Conservation (phyloP, 192 early-diverging fungal species). For the Backusella macrospora region DNA sequence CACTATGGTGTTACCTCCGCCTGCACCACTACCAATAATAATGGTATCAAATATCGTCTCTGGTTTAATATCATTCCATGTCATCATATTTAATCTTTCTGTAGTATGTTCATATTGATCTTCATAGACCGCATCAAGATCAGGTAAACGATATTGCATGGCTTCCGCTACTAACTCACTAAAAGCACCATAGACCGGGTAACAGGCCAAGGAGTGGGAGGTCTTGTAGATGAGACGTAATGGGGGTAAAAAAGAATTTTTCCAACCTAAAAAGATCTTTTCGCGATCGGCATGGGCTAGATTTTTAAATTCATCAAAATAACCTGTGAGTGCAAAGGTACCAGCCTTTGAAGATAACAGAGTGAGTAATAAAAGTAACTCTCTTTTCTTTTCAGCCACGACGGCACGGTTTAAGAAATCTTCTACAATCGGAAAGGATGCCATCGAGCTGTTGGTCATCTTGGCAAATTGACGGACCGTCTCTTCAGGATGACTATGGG, state of each 20-base stretch:
- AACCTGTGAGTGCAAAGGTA: conserved; percentile 37
- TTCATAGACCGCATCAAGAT: conserved; percentile 46
- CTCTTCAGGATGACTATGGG: conserved; percentile 27
- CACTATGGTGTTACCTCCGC: conserved; percentile 66
- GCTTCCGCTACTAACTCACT: conserved; percentile 22
- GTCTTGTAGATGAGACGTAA: conserved; percentile 39
- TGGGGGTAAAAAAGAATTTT: conserved; percentile 25
- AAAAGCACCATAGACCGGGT: conserved; percentile 23
- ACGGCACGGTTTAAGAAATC: conserved; percentile 10
- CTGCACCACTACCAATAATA: conserved; percentile 70
- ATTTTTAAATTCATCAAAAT: conserved; percentile 35
- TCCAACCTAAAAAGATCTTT: conserved; percentile 34
- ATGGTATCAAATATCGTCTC: conserved; percentile 55
- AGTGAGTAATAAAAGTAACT: conserved; percentile 25
- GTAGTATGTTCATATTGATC: conserved; percentile 39
- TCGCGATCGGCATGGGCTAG: conserved; percentile 36
- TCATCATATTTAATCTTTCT: conserved; percentile 6
- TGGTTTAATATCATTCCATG: neutral
- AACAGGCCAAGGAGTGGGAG: conserved; percentile 29
- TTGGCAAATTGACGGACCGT: conserved; percentile 2
- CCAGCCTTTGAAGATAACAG: conserved; percentile 39
- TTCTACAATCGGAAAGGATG: neutral
- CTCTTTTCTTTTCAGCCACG: conserved; percentile 22
- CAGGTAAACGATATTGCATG: conserved; percentile 55
- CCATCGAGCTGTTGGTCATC: neutral